A percentile compares a stretch with the other conserved stretches of the same genome.
Evolutionary conservation across 2,329 filamentous ascomycete genomes (phyloP).

Genomic region (Blastomyces emzantsi): DNA sequence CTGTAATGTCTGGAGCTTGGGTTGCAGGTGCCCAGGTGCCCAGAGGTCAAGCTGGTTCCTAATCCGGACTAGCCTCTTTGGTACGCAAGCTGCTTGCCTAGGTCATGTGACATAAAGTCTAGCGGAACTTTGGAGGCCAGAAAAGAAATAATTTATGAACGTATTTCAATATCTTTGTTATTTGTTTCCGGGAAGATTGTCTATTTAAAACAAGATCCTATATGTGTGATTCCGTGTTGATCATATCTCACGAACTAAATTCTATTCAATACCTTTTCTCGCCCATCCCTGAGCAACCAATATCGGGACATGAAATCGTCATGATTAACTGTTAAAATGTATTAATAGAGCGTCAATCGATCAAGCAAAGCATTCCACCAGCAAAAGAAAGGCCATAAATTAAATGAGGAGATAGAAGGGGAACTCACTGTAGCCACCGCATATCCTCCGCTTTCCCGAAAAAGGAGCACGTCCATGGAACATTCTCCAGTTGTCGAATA

Average conservation of each 20-base stretch:
- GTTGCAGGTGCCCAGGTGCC: not conserved
- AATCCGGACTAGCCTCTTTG: not conserved
- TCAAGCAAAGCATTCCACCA: not conserved
- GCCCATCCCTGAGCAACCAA: conserved; percentile 58
- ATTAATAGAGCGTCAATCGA: conserved; percentile 12
- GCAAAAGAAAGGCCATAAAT: not conserved
- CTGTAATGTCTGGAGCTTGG: conserved; percentile 3
- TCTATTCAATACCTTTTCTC: conserved; percentile 26
- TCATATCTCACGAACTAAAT: conserved; percentile 18
- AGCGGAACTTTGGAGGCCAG: not conserved
- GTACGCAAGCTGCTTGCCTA: conserved; percentile 4
- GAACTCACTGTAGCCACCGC: conserved; percentile 76
- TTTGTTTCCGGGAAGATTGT: not conserved
- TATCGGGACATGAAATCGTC: conserved; percentile 75
- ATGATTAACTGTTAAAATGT: conserved; percentile 45
- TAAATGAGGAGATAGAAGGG: not conserved
- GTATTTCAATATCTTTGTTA: not conserved
- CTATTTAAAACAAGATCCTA: not conserved
- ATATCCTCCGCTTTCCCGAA: conserved; percentile 75
- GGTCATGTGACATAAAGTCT: not conserved
- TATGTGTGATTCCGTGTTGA: not conserved
- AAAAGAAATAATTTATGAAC: not conserved
- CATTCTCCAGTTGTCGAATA: conserved; percentile 96
- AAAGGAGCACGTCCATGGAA: conserved; percentile 80
- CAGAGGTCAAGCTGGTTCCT: conserved; percentile 1